Evolutionary conservation across 176 grass and related monocot genomes (phyloP), one percentile per base, ranked within the genome.

Genomic region (Zea mays): DNA sequence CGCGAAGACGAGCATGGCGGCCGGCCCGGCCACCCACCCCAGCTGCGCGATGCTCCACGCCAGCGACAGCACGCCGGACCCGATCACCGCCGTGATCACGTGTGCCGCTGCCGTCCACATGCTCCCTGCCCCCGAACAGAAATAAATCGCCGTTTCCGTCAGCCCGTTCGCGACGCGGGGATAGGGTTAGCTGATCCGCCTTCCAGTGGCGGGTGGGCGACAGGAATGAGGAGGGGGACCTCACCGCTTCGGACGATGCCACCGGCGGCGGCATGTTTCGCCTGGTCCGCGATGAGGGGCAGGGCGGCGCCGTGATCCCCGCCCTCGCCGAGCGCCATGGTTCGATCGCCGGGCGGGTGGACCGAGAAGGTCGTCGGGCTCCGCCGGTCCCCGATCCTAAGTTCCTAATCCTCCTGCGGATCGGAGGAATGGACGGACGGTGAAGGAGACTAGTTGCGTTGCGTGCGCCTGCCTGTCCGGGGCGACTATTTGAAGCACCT

Each of bases 31-130:
- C 62, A 90, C 72, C 95, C 95, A 97, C 36, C 95, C 95, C 14
- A 97, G 95, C 85, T 97, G 95, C 64, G 89, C 95, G 54, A 97
- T 92, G 36, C 91, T 92, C 94, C 94, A 97, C 15, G 94, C 91
- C 80, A 97, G 86, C 20, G 94, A 93, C 84, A 97, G 84, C 70
- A 88, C 94, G 0, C 94, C 94, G 44, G 94, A 97, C 55, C 94
- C 94, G 78, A 97, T 97, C 61, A 97, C 95, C 40, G 95, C 91
- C 71, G 91, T 94, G 50, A 98, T 88, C 77, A 98, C 93, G 69
- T 98, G 95, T 66, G 95, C 91, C 72, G 87, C 83, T 55, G 95
- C 89, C 71, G 91, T 98, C 95, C 91, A 98, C 15, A 92, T 39
- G 52, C 85, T 90, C 68, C 95, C 95, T 98, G 17, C 7, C 38